A percentile compares a stretch with the other conserved stretches of the same genome.
Conservation (phyloP, 1,284 basidiomycete genomes). For the Sporisorium exsertum region DNA sequence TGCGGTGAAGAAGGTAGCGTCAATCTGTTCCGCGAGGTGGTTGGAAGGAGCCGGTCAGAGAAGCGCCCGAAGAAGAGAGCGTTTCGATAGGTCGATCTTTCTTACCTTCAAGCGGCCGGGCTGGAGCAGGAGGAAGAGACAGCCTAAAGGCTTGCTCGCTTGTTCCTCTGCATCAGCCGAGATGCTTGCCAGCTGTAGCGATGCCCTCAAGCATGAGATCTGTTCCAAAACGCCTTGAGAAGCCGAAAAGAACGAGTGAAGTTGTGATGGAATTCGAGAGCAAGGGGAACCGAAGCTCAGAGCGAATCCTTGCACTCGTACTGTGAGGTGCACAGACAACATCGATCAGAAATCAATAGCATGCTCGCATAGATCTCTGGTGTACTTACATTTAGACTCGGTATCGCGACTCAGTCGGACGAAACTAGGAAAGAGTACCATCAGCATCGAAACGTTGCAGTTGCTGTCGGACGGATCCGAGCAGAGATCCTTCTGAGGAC, state of each 20-base stretch:
- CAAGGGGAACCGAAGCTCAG: conserved; percentile 3
- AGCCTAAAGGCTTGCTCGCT: neutral
- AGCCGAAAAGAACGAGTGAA: neutral
- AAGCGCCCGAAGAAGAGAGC: neutral
- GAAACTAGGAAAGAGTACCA: conserved; percentile 7
- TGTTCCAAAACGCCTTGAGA: conserved; percentile 8
- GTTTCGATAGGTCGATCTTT: neutral
- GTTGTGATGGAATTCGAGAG: neutral
- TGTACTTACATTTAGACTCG: conserved; percentile 16
- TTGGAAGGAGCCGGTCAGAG: neutral
- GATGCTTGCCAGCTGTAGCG: conserved; percentile 3
- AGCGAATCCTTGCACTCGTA: conserved; percentile 18
- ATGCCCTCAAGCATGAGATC: conserved; percentile 7
- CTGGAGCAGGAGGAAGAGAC: conserved; percentile 22
- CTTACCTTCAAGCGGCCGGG: conserved; percentile 19
- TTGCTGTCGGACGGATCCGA: neutral
- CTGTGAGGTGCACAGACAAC: neutral
- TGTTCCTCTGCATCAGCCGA: neutral
- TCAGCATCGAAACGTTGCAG: too few species aligned
- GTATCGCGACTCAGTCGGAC: conserved; percentile 13
- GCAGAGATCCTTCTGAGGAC: neutral
- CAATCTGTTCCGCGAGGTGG: conserved; percentile 12
- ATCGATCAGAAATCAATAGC: neutral
- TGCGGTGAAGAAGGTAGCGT: conserved; percentile 6
- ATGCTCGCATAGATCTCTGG: neutral